Conservation (phyloP, 2,329 filamentous ascomycete genomes). For the Colletotrichum paranaense region DNA sequence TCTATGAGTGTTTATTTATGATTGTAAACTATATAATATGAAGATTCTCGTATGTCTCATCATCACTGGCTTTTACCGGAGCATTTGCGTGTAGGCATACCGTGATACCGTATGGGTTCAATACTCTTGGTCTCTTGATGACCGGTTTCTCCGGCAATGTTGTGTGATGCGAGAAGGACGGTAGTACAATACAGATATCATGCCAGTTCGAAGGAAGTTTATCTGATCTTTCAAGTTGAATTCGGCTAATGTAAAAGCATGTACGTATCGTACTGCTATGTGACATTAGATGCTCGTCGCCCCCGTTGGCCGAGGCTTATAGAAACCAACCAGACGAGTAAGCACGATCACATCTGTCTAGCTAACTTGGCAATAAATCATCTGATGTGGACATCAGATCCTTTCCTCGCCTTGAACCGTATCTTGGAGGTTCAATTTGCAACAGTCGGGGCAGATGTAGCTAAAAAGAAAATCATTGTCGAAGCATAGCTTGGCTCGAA, state of each 20-base stretch:
- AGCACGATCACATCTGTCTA: not conserved
- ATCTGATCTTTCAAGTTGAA: not conserved
- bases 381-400: not conserved
- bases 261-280: not conserved
- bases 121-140: not conserved
- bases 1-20: not conserved
- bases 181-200: not conserved
- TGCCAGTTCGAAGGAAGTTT: not conserved
- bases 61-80: not conserved
- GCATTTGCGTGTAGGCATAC: not conserved
- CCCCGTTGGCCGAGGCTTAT: not conserved
- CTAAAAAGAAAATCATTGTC: not conserved
- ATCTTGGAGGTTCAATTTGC: not conserved
- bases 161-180: not conserved
- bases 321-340: not conserved
- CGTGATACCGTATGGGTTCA: accelerated
- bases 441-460: conserved; percentile 6
- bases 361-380: conserved; percentile 10
- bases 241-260: not conserved
- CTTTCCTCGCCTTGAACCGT: not conserved
- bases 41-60: not conserved
- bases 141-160: not conserved
- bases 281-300: not conserved
- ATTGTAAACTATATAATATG: not conserved
- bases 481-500: conserved; percentile 10